Conservation (phyloP, 208 protist genomes). For the Crithidia fasciculata region DNA sequence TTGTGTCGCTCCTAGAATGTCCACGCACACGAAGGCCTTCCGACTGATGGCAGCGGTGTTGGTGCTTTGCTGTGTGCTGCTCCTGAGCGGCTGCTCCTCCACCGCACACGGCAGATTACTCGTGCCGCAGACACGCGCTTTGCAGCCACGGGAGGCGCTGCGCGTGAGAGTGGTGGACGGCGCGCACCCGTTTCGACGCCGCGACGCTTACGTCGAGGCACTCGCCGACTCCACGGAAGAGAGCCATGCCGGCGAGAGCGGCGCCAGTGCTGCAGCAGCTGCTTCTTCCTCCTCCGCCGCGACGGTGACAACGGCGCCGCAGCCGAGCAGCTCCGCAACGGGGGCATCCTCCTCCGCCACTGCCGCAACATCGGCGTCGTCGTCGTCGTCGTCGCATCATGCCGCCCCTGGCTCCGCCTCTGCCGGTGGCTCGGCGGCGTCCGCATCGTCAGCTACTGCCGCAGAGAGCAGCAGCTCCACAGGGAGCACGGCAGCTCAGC, state of each 20-base stretch:
- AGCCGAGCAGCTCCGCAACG: too few species aligned
- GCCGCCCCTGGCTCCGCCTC: too few species aligned
- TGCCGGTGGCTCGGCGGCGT: too few species aligned
- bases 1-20: not conserved
- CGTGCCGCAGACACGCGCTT: not conserved
- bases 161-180: not conserved
- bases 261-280: not conserved
- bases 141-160: not conserved
- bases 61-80: slow-evolving; percentile 1
- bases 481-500: not conserved
- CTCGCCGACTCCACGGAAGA: too few species aligned
- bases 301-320: not conserved
- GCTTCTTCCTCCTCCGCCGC: too few species aligned
- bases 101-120: not conserved
- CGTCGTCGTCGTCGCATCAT: too few species aligned
- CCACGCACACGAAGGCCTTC: not conserved
- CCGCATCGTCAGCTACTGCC: too few species aligned
- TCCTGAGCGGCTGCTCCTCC: not conserved
- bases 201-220: too few species aligned
- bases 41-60: not conserved
- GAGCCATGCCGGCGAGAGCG: too few species aligned
- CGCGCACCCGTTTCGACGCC: too few species aligned
- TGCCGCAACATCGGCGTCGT: too few species aligned
- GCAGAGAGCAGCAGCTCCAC: not conserved
- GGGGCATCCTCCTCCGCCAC: too few species aligned